Conservation (phyloP, 352 stramenopile genomes). For the Peronospora belbahrii region DNA sequence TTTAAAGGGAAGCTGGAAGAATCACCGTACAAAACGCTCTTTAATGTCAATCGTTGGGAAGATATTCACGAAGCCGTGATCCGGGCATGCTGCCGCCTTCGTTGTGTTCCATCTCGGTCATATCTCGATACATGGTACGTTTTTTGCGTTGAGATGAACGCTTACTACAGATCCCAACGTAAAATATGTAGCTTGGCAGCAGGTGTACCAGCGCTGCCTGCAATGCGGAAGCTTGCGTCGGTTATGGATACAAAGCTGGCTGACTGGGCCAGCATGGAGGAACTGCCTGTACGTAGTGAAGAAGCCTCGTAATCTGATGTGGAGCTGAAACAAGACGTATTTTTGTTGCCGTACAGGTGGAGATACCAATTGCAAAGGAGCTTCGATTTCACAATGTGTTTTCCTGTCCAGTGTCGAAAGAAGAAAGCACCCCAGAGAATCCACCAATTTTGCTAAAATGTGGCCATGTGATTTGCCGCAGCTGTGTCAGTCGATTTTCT, state of each 20-base stretch:
- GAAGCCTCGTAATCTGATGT: not conserved
- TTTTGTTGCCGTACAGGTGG: conserved; percentile 27
- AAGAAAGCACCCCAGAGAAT: conserved; percentile 79
- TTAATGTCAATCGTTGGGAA: conserved; percentile 58
- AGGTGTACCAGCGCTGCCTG: conserved; percentile 56
- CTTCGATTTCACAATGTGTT: conserved; percentile 85
- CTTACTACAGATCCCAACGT: conserved; percentile 3
- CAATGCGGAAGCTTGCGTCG: conserved; percentile 70
- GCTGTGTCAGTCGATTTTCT: conserved; percentile 76
- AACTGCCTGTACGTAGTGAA: conserved; percentile 44
- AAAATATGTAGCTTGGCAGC: conserved; percentile 51
- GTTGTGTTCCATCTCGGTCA: conserved; percentile 54
- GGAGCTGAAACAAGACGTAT: not conserved
- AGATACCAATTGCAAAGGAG: conserved; percentile 74
- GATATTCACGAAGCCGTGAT: conserved; percentile 65
- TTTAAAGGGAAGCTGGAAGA: conserved; percentile 65
- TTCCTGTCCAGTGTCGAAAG: conserved; percentile 80
- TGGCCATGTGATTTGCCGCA: conserved; percentile 76
- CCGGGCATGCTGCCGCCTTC: conserved; percentile 64
- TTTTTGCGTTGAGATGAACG: not conserved
- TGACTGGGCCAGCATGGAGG: conserved; percentile 67
- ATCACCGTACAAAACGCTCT: conserved; percentile 77
- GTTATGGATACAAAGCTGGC: conserved; percentile 76
- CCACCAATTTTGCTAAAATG: conserved; percentile 83
- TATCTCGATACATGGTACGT: conserved; percentile 70